Evolutionary conservation across 345 rosid species (phyloP).

Genomic region (Erodium maritimum): DNA sequence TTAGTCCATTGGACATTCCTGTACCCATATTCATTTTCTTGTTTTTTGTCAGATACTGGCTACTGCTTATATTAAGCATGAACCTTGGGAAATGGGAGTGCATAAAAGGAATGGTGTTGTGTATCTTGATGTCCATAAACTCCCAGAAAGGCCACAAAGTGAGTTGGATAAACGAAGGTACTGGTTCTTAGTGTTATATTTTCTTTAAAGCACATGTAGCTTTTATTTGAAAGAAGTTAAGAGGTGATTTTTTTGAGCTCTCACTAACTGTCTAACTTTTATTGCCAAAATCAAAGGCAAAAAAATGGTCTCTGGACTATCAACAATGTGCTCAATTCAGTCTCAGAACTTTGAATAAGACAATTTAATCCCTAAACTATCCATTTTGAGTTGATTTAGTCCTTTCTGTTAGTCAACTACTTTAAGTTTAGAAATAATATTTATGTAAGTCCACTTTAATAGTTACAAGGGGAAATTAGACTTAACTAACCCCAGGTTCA

Average conservation of each 20-base stretch:
- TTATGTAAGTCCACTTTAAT: too few species aligned
- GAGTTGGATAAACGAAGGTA: constrained; percentile 88
- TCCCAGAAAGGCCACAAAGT: constrained; percentile 73
- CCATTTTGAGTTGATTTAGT: too few species aligned
- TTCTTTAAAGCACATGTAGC: neutral
- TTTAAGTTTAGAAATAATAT: too few species aligned
- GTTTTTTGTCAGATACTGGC: constrained; percentile 52
- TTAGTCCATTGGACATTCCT: neutral
- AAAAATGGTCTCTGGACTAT: too few species aligned
- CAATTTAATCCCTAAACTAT: too few species aligned
- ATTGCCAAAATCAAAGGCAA: too few species aligned
- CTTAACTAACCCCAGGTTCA: too few species aligned
- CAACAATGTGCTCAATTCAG: too few species aligned
- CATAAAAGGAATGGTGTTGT: constrained; percentile 92
- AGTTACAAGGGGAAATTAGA: too few species aligned
- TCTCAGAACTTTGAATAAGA: too few species aligned
- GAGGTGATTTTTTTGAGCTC: neutral
- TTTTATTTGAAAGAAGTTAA: neutral
- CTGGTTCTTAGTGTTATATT: constrained; percentile 5
- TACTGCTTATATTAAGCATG: constrained; percentile 71
- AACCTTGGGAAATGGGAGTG: constrained; percentile 99
- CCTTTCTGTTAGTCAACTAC: too few species aligned
- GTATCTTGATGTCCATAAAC: constrained; percentile 88
- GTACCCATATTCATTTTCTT: constrained; percentile 1
- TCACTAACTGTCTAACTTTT: neutral